These are phyloP conservation scores for Metarhizium guizhouense DNA, from an alignment of 2,329 filamentous ascomycete species.

Conservation along the genomic window DNA sequence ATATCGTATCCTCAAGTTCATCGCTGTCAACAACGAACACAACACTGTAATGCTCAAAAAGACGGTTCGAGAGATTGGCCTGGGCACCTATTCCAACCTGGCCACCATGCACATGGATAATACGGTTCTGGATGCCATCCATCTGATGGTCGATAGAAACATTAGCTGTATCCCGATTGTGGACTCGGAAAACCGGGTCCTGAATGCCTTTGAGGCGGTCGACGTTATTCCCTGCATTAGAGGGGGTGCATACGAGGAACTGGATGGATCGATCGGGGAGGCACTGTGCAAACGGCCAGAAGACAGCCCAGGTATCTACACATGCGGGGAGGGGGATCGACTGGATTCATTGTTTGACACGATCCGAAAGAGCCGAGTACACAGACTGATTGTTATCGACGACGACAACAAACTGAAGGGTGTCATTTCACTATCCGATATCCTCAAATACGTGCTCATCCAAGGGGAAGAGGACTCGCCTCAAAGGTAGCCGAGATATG, in stretches of 20 bases:
- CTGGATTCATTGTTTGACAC: conserved; percentile 96
- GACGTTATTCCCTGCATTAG: conserved; percentile 96
- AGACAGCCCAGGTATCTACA: conserved; percentile 94
- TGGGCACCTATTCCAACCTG: conserved; percentile 77
- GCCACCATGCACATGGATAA: conserved; percentile 82
- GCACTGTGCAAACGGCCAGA: conserved; percentile 79
- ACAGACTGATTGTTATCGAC: conserved; percentile 87
- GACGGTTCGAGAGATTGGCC: conserved; percentile 69
- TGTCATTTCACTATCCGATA: conserved; percentile 89
- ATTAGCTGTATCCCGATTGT: conserved; percentile 94
- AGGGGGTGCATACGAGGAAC: conserved; percentile 83
- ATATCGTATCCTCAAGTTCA: conserved; percentile 97
- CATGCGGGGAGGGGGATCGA: conserved; percentile 83
- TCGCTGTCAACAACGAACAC: conserved; percentile 81
- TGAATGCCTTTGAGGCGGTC: conserved; percentile 96
- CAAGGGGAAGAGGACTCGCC: conserved; percentile 56
- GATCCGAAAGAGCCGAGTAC: conserved; percentile 87
- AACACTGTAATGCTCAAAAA: conserved; percentile 86
- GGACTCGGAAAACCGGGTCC: conserved; percentile 64
- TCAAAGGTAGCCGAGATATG: background rate
- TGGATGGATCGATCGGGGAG: conserved; percentile 79
- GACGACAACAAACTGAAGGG: conserved; percentile 79
- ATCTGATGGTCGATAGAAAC: conserved; percentile 83
- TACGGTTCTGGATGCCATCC: conserved; percentile 88
- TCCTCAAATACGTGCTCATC: conserved; percentile 87